A percentile compares a stretch with the other conserved stretches of the same genome.
phyloP scores from a whole-genome alignment of 2,329 filamentous ascomycete species.

The Neobulgaria alba region DNA sequence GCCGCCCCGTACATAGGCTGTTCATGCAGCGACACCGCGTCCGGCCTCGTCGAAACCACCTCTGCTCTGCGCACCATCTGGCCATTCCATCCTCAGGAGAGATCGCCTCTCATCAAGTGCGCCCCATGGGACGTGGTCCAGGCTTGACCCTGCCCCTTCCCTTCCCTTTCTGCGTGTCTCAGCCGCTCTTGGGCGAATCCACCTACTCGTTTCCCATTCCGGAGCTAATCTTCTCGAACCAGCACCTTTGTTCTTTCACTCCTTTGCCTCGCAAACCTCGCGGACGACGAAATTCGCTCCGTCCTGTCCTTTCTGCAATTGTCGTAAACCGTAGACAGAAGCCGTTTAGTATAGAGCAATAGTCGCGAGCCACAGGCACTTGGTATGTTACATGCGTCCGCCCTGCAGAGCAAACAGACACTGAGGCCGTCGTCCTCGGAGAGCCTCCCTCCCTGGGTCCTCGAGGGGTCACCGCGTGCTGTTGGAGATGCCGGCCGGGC shows the following conservation, averaged over 20 bases:
- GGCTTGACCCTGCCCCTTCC: conserved; percentile 1
- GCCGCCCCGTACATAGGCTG: neutral
- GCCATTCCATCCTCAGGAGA: neutral
- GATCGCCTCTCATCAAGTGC: neutral
- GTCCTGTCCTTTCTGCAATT: conserved; percentile 19
- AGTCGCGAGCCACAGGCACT: conserved; percentile 14
- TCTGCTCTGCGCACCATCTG: no score
- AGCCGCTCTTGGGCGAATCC: neutral
- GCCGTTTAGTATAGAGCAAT: conserved; percentile 9
- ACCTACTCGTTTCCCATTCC: conserved; percentile 4
- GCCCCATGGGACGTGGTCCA: neutral
- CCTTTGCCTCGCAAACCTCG: conserved; percentile 4
- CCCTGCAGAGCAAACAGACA: conserved; percentile 19
- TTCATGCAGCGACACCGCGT: no score
- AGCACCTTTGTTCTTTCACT: conserved; percentile 2
- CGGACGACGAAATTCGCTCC: conserved; percentile 13
- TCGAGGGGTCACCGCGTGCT: conserved; percentile 24
- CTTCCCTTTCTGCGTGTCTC: neutral
- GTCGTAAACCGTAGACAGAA: conserved; percentile 14
- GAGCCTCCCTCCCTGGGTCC: conserved; percentile 11
- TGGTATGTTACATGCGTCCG: conserved; percentile 21
- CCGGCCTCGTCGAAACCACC: no score
- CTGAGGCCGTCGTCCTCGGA: conserved; percentile 6
- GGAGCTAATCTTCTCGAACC: no score
- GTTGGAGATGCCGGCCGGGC: conserved; percentile 17